Evolutionary conservation across 2,329 filamentous ascomycete species (phyloP).

Genomic region (Pleomassaria siparia): DNA sequence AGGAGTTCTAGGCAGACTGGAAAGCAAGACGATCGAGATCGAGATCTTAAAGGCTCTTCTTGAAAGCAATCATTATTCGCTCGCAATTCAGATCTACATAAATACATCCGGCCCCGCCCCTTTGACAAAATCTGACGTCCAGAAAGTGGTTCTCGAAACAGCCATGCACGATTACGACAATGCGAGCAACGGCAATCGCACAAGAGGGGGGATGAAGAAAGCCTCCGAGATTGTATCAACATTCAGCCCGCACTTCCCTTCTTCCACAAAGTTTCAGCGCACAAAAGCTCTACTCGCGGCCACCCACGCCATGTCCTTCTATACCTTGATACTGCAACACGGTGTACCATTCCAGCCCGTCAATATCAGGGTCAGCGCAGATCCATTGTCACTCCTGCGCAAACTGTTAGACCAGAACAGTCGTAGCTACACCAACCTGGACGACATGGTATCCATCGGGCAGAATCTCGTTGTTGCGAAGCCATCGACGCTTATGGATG

Average conservation of each 20-base stretch:
- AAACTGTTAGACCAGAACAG: constrained; percentile 76
- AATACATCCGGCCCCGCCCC: constrained; percentile 57
- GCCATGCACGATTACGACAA: constrained; percentile 76
- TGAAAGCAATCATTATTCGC: constrained; percentile 62
- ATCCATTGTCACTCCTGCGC: constrained; percentile 71
- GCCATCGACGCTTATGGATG: constrained; percentile 37
- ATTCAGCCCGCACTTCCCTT: constrained; percentile 61
- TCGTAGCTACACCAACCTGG: constrained; percentile 71
- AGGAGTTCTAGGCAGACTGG: constrained; percentile 61
- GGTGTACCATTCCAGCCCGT: constrained; percentile 80
- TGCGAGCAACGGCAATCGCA: constrained; percentile 77
- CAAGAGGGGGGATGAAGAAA: constrained; percentile 73
- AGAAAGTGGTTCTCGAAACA: constrained; percentile 62
- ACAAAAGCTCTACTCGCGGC: constrained; percentile 68
- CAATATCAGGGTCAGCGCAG: constrained; percentile 72
- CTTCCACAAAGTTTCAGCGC: constrained; percentile 55
- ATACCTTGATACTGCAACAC: constrained; percentile 75
- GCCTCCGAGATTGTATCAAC: constrained; percentile 63
- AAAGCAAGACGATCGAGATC: constrained; percentile 64
- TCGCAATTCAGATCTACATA: constrained; percentile 60
- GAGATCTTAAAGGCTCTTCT: constrained; percentile 71
- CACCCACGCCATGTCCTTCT: constrained; percentile 74
- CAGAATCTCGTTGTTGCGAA: constrained; percentile 59
- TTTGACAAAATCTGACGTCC: constrained; percentile 55
- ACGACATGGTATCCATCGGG: constrained; percentile 71